A percentile compares a stretch with the other conserved stretches of the same genome.
Evolutionary conservation across 805 yeast genomes (phyloP).

Genomic region (Vanderwaltozyma yarrowii): DNA sequence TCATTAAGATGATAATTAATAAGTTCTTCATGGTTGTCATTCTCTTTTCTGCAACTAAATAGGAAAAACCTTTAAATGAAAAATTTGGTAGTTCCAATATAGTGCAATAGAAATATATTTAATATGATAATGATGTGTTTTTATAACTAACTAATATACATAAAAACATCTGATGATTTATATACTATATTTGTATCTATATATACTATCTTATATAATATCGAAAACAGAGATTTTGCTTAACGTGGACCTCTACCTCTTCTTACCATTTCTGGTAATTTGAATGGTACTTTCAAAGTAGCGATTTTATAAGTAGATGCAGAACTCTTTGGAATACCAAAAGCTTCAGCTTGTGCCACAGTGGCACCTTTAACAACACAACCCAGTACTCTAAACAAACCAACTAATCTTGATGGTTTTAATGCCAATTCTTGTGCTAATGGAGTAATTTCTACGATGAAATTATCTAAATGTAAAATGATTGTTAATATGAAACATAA

Average conservation of each 20-base stretch:
- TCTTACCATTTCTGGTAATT: slow-evolving; percentile 72
- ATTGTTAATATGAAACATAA: slow-evolving; percentile 68
- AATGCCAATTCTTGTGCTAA: slow-evolving; percentile 75
- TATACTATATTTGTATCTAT: too few species aligned
- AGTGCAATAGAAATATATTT: too few species aligned
- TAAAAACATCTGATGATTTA: too few species aligned
- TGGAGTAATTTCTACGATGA: slow-evolving; percentile 65
- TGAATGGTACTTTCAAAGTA: slow-evolving; percentile 75
- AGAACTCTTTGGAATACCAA: slow-evolving; percentile 51
- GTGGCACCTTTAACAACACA: slow-evolving; percentile 66
- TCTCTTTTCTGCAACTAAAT: too few species aligned
- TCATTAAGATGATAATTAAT: too few species aligned
- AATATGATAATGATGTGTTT: too few species aligned
- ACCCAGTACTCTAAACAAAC: slow-evolving; percentile 71
- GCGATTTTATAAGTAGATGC: slow-evolving; percentile 71
- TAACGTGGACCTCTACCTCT: slow-evolving; percentile 38
- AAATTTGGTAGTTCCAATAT: too few species aligned
- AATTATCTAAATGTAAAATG: slow-evolving; percentile 66
- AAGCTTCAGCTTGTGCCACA: slow-evolving; percentile 63
- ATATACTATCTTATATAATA: too few species aligned
- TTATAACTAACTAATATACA: too few species aligned
- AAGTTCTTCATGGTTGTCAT: too few species aligned
- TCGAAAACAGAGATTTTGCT: too few species aligned
- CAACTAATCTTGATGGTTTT: slow-evolving; percentile 62
- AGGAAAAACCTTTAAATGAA: too few species aligned